Evolutionary conservation across 306 rosid species (phyloP).

Genomic region (Dalbergia cochinchinensis): DNA sequence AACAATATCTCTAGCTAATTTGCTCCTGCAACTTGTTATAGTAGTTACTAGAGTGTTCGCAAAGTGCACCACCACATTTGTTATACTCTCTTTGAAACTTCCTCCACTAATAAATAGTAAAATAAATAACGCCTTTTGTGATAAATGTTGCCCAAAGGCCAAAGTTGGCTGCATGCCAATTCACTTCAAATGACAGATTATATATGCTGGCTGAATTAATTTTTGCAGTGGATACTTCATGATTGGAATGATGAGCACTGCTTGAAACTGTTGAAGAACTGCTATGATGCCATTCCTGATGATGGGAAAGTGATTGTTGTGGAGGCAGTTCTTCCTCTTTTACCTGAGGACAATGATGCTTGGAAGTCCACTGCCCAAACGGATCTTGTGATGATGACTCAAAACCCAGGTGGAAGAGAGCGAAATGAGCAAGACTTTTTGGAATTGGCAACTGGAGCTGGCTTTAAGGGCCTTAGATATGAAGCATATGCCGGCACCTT

Average conservation of each 20-base stretch:
- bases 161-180: not conserved
- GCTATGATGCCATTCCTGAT: conserved; percentile 55
- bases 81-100: no score
- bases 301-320: conserved; percentile 65
- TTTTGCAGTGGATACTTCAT: not conserved
- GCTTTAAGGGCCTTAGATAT: conserved; percentile 60
- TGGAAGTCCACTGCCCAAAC: conserved; percentile 6
- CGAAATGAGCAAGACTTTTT: conserved; percentile 54
- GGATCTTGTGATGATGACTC: conserved; percentile 64
- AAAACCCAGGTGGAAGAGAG: conserved; percentile 63
- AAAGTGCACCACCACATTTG: no score
- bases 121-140: not conserved
- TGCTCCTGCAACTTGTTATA: no score
- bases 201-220: not conserved
- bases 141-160: not conserved
- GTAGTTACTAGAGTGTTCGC: no score
- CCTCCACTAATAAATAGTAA: no score
- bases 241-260: no score
- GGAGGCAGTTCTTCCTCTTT: conserved; percentile 51
- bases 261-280: conserved; percentile 51
- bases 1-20: no score
- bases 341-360: conserved; percentile 41
- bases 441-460: conserved; percentile 58
- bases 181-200: not conserved
- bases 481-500: conserved; percentile 24